These are phyloP conservation scores for Dacryopinax primogenitus DNA, from an alignment of 768 basidiomycete genomes.

Conservation along the genomic window DNA sequence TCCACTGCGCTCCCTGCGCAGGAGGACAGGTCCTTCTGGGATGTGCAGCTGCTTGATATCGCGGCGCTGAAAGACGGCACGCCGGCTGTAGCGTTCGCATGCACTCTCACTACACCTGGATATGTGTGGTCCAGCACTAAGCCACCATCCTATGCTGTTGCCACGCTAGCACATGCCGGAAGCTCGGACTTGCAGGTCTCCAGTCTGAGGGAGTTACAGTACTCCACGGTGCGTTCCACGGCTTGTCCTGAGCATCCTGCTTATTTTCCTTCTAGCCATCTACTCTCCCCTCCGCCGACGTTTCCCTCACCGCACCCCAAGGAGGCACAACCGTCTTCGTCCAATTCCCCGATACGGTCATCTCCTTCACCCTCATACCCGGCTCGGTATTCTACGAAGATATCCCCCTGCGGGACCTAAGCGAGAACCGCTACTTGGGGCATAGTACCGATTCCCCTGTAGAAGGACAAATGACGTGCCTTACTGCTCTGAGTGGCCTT, in stretches of 20 bases:
- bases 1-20: background rate
- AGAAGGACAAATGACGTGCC: background rate
- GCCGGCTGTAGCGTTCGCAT: background rate
- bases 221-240: constrained; percentile 14
- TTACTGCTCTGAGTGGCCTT: constrained; percentile 13
- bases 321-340: constrained; percentile 24
- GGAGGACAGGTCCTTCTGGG: background rate
- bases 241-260: background rate
- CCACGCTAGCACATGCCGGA: background rate
- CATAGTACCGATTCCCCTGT: background rate
- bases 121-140: background rate
- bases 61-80: background rate
- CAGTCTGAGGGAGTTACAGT: constrained; percentile 11
- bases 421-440: constrained; percentile 29
- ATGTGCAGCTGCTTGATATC: background rate
- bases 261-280: constrained; percentile 25
- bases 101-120: background rate
- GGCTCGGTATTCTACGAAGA: constrained; percentile 26
- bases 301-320: constrained; percentile 22
- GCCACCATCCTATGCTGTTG: constrained; percentile 7
- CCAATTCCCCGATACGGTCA: constrained; percentile 26
- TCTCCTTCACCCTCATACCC: constrained; percentile 22
- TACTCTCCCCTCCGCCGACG: constrained; percentile 22
- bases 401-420: constrained; percentile 26
- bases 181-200: background rate